Conservation (phyloP, 441 rosid species). For the Capsella rubella region DNA sequence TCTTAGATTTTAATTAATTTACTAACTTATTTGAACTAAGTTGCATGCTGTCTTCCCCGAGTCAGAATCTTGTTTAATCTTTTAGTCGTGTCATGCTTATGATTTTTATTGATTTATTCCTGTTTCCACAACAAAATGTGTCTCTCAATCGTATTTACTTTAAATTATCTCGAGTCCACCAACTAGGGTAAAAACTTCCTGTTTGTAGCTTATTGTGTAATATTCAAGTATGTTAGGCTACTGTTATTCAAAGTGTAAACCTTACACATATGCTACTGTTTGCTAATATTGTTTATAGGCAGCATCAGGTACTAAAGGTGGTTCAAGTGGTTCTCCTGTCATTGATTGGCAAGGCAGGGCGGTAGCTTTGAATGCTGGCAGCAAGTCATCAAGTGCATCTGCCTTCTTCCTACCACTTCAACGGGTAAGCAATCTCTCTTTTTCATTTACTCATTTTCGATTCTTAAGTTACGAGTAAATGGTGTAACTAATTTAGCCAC, state of each 20-base stretch:
- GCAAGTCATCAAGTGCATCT: constrained; percentile 90
- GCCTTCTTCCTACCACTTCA: constrained; percentile 92
- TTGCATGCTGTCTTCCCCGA: constrained; percentile 9
- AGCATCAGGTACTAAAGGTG: constrained; percentile 98
- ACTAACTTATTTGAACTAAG: constrained; percentile 4
- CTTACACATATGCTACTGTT: constrained; percentile 14
- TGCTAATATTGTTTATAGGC: constrained; percentile 61
- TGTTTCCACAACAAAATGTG: constrained; percentile 10
- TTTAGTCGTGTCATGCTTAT: constrained; percentile 11
- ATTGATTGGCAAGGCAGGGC: constrained; percentile 97
- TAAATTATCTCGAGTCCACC: constrained; percentile 3
- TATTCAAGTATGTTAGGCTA: constrained; percentile 20
- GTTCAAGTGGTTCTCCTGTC: constrained; percentile 99
- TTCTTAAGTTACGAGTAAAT: constrained; percentile 20
- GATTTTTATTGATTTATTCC: neutral
- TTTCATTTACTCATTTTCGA: constrained; percentile 13
- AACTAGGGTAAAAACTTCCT: constrained; percentile 11
- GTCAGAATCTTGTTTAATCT: constrained; percentile 22
- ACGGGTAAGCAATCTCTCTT: constrained; percentile 58
- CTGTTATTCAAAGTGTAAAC: neutral
- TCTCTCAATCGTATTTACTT: neutral
- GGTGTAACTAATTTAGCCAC: constrained; percentile 13
- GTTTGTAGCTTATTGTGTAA: constrained; percentile 30
- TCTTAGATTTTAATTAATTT: neutral
- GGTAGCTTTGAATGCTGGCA: constrained; percentile 97